These are phyloP conservation scores for Penicillium riverlandense DNA, from an alignment of 495 filamentous ascomycete species.

Conservation along the genomic window DNA sequence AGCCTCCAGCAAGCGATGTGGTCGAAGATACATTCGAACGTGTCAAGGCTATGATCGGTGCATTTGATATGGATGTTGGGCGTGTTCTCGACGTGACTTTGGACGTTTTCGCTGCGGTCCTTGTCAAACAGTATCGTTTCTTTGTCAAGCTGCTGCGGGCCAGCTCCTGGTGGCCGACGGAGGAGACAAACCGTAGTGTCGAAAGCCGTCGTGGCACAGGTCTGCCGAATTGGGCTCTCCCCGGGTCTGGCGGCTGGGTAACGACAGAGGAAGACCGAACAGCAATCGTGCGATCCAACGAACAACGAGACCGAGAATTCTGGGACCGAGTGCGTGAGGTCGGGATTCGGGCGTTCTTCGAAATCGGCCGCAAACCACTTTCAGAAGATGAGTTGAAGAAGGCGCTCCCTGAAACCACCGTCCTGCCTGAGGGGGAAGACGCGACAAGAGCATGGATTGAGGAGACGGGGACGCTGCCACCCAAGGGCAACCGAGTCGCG, in stretches of 20 bases:
- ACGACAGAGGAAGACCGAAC: slow-evolving; percentile 60
- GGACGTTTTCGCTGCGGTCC: slow-evolving; percentile 77
- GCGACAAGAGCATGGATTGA: slow-evolving; percentile 64
- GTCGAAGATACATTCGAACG: slow-evolving; percentile 65
- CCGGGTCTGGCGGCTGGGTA: slow-evolving; percentile 50
- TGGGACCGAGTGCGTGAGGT: slow-evolving; percentile 72
- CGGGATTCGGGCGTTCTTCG: slow-evolving; percentile 81
- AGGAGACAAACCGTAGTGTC: slow-evolving; percentile 21
- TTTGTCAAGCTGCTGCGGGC: slow-evolving; percentile 84
- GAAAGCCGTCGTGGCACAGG: slow-evolving; percentile 38
- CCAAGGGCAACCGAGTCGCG: slow-evolving; percentile 79
- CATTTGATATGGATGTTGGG: slow-evolving; percentile 90
- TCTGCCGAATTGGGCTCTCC: slow-evolving; percentile 76
- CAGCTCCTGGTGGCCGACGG: slow-evolving; percentile 96
- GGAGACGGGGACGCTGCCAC: slow-evolving; percentile 71
- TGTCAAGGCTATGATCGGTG: slow-evolving; percentile 85
- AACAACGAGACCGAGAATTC: slow-evolving; percentile 65
- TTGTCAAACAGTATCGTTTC: slow-evolving; percentile 81
- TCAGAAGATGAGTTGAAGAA: slow-evolving; percentile 40
- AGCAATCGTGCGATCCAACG: slow-evolving; percentile 37
- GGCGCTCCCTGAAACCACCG: slow-evolving; percentile 35
- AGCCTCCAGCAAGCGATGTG: slow-evolving; percentile 53
- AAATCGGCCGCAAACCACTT: slow-evolving; percentile 59
- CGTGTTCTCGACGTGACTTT: slow-evolving; percentile 88
- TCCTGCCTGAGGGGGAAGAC: slow-evolving; percentile 36